Base-by-base conservation (phyloP, 2,329 filamentous ascomycete species). In the Gnomoniopsis smithogilvyi region DNA sequence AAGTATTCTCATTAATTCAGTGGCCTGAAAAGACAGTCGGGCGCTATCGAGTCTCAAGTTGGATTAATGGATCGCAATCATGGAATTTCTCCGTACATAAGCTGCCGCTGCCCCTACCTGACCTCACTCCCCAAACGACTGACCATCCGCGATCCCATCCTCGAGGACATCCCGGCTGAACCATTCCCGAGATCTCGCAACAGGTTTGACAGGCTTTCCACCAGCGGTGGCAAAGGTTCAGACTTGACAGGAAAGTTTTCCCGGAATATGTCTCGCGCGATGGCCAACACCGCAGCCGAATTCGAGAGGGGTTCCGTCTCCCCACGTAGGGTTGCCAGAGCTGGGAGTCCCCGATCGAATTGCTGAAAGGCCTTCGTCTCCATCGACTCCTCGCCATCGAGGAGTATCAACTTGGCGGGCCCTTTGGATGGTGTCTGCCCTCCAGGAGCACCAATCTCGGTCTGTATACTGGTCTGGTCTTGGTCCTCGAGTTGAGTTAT, bases 141-240 rank as follows among this genome's bases (percentile, higher is more conserved):
- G 8, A 45, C 56, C 11, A 60, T 51, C 34, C 56, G 56, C 30
- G 54, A 64, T 11, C 17, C 51, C 30, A 26, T 50, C 54, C 22
- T 34, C 15, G 36, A 41, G 6, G 36, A 45, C 50, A 54, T 53
- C 24, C 65, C 57, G 1, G 59, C 59, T 3, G 54, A 47, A 17
- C 67, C 65, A 21, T 63, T 68, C 4, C 64, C 67, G 12, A 69
- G 43, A 54, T 69, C 67, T 24, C 61, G 58, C 38, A 69, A 41
- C 11, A 69, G 53, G 19, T 64, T 69, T 30, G 59, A 61, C 48
- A 69, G 50, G 38, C 67, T 68, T 52, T 68, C 67, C 7, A 69
- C 68, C n/a, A 69, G 61, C n/a, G 68, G 68, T n/a, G 68, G 68
- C 53, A 69, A 59, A 11, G 68, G 68, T 62, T 69, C 67, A 15